phyloP scores from a whole-genome alignment of 768 basidiomycete genomes.

The Clitopilus hobsonii region DNA sequence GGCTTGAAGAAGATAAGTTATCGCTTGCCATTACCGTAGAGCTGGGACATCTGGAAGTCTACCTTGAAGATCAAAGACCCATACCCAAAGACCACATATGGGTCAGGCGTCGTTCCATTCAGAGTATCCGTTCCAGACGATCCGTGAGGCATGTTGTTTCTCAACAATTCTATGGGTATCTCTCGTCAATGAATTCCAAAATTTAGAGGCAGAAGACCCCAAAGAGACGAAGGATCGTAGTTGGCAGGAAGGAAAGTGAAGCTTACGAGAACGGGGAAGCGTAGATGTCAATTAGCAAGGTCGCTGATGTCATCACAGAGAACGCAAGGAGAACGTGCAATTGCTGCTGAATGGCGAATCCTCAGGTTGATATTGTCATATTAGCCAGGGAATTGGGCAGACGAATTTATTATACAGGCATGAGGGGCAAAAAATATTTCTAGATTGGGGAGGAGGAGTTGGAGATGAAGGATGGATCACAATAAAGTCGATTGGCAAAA shows the following conservation, averaged over 20 bases:
- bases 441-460: too few relatives aligned
- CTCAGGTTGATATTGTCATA: too few relatives aligned
- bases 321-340: background rate
- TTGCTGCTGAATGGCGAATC: background rate
- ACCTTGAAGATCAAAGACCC: conserved; percentile 94
- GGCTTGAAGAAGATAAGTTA: conserved; percentile 61
- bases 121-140: too few relatives aligned
- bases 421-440: too few relatives aligned
- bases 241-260: background rate
- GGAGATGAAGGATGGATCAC: too few relatives aligned
- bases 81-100: conserved; percentile 86
- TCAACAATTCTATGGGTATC: background rate
- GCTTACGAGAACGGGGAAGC: background rate
- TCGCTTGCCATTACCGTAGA: too few relatives aligned
- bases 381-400: too few relatives aligned
- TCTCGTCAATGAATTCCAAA: too few relatives aligned
- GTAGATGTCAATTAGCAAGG: background rate
- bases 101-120: conserved; percentile 4
- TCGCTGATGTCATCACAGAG: background rate
- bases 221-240: background rate
- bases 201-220: background rate
- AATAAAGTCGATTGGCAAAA: too few relatives aligned
- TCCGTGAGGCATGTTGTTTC: background rate
- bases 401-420: too few relatives aligned
- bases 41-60: conserved; percentile 3